A percentile compares a stretch with the other conserved stretches of the same genome.
These are phyloP conservation scores for Microsporum audouinii DNA, from an alignment of 2,329 filamentous ascomycete species.

Conservation along the genomic window DNA sequence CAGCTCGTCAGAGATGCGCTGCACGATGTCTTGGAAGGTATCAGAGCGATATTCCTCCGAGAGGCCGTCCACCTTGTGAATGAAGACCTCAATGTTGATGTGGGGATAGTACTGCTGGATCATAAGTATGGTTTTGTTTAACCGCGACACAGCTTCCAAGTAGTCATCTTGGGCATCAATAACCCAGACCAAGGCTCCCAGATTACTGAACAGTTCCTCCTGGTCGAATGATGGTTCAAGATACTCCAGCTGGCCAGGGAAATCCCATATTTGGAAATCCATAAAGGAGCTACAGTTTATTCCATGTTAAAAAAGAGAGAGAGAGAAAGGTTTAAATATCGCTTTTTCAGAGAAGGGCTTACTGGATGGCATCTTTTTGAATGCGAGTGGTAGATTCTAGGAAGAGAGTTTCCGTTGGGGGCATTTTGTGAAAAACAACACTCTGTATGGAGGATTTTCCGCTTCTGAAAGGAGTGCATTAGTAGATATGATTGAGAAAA, in stretches of 20 bases:
- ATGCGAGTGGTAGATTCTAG: conserved; percentile 90
- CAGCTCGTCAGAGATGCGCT: conserved; percentile 90
- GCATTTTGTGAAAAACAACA: conserved; percentile 97
- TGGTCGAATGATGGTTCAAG: conserved; percentile 82
- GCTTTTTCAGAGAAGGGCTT: conserved; percentile 28
- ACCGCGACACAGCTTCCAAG: conserved; percentile 72
- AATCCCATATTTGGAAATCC: conserved; percentile 98
- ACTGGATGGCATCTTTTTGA: conserved; percentile 93
- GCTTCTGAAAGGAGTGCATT: conserved; percentile 49
- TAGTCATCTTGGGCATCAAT: conserved; percentile 98
- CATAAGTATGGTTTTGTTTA: conserved; percentile 81
- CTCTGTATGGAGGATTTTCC: conserved; percentile 98
- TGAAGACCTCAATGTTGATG: conserved; percentile 96
- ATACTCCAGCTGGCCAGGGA: conserved; percentile 89
- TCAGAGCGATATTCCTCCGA: conserved; percentile 94
- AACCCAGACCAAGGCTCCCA: conserved; percentile 93
- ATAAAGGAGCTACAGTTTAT: conserved; percentile 67
- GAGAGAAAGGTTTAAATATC: neutral
- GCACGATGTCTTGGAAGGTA: conserved; percentile 91
- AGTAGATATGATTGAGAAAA: neutral
- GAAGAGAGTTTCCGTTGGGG: conserved; percentile 89
- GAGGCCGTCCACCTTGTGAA: conserved; percentile 97
- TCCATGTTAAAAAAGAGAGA: conserved; percentile 1
- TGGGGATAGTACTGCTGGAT: conserved; percentile 80
- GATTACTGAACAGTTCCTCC: conserved; percentile 85